A percentile compares a stretch with the other conserved stretches of the same genome.
Evolutionary conservation across 106 monocot species (phyloP).

Genomic region (Gastrodia elata): DNA sequence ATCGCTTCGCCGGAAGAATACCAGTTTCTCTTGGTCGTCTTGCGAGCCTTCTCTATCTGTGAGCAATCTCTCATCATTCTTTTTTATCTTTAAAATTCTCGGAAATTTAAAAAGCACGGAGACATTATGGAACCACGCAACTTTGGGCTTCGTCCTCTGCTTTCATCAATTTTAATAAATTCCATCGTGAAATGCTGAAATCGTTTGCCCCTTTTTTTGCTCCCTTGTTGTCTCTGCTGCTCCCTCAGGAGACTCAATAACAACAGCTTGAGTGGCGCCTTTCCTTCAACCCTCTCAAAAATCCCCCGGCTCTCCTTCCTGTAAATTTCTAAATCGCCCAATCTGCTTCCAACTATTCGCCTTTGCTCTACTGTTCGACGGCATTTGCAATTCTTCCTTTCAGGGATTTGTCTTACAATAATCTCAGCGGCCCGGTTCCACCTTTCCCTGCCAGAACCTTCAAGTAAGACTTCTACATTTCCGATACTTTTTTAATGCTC

Average conservation of each 20-base stretch:
- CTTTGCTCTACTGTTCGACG: background rate
- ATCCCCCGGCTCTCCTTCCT: conserved; percentile 72
- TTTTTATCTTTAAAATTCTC: background rate
- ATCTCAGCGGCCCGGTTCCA: conserved; percentile 82
- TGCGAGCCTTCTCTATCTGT: conserved; percentile 71
- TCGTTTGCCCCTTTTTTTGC: too few relatives aligned
- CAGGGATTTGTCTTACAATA: conserved; percentile 96
- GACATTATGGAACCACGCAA: background rate
- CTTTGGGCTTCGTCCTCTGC: background rate
- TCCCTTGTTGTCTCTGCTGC: conserved; percentile 4
- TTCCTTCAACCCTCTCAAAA: conserved; percentile 67
- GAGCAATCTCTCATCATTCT: conserved; percentile 8
- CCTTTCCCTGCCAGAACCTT: conserved; percentile 75
- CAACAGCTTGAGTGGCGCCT: conserved; percentile 72
- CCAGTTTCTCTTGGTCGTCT: conserved; percentile 64
- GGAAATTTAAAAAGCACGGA: conserved; percentile 1
- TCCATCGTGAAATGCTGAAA: too few relatives aligned
- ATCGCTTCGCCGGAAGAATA: conserved; percentile 58
- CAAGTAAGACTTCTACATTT: conserved; percentile 41
- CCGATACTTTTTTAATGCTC: background rate
- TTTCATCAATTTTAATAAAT: background rate
- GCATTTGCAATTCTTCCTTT: background rate
- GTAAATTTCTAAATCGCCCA: conserved; percentile 20
- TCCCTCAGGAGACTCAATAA: conserved; percentile 81
- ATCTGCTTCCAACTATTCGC: background rate